Conservation (phyloP, 2,329 filamentous ascomycete genomes). For the Periconia sp. region DNA sequence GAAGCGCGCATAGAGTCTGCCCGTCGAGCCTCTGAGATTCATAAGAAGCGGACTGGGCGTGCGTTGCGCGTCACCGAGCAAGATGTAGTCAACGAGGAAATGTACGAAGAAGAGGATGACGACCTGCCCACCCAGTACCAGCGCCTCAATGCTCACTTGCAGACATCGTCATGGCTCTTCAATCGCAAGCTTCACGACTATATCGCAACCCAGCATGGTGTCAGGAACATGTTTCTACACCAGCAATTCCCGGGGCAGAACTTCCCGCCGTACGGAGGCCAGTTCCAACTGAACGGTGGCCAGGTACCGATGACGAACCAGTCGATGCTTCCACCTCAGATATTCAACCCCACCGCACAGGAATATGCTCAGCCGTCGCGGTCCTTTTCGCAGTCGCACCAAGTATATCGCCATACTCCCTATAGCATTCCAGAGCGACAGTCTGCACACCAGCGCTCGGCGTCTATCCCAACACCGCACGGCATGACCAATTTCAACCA, state of each 20-base stretch:
- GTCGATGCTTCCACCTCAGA: conserved; percentile 42
- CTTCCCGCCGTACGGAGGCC: conserved; percentile 15
- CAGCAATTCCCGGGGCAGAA: conserved; percentile 48
- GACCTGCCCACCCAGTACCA: conserved; percentile 73
- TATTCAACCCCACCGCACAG: conserved; percentile 32
- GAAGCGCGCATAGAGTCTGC: conserved; percentile 90
- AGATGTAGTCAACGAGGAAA: conserved; percentile 88
- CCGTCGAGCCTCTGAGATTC: conserved; percentile 84
- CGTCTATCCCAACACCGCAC: conserved; percentile 53
- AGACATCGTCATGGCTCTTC: conserved; percentile 65
- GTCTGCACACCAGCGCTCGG: conserved; percentile 49
- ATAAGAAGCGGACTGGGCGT: conserved; percentile 85
- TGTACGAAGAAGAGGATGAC: conserved; percentile 96
- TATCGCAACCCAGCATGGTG: conserved; percentile 63
- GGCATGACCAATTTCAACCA: conserved; percentile 38
- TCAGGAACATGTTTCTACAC: conserved; percentile 52
- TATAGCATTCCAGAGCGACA: conserved; percentile 53
- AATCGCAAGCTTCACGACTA: conserved; percentile 67
- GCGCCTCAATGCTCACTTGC: conserved; percentile 66
- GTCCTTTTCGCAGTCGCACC: conserved; percentile 23
- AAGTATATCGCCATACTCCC: conserved; percentile 50
- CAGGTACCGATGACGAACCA: conserved; percentile 32
- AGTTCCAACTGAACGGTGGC: conserved; percentile 17
- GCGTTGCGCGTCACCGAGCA: conserved; percentile 81
- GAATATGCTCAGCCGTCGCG: conserved; percentile 22